Evolutionary conservation across 192 early-diverging fungal genomes (phyloP), one percentile per base, ranked within the genome.

Genomic region (Mortierella antarctica): DNA sequence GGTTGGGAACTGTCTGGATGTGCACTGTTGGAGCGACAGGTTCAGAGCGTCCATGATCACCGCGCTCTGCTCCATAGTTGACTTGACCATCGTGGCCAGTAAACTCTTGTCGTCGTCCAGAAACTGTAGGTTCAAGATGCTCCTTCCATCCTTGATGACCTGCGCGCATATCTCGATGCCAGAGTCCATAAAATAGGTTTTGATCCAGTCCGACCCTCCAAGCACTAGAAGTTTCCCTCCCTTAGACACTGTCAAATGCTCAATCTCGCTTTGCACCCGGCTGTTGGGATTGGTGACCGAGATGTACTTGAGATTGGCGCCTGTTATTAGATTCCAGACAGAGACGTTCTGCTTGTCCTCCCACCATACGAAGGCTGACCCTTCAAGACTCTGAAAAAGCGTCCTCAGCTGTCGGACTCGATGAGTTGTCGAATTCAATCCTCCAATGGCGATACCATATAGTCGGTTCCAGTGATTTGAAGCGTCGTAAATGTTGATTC

Each of bases 361-460:
- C 65, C 65, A 57, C 65, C 65, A 67, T 10, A 67, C 45, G 21
- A 67, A 67, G 6, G 23, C 18, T 8, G 65, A 53, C 3, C 65
- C 65, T 57, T 67, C 54, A 14, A 67, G 41, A 31, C 65, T 67
- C 15, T 17, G 40, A 31, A 55, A 56, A 45, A 67, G 65, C 44
- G 45, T 47, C 23, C 65, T 44, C 11, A 67, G 65, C 41, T 67
- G 65, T 40, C 20, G 18, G 7, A 21, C 8, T 12, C 65, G 65
- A 57, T 47, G 57, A 5, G 55, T 48, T 44, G 46, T 67, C 15
- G 53, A 45, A 10, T 18, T 8, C 4, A 67, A 31, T 1, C 54
- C 54, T 7, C 65, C 65, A 41, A 67, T 67, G 6, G 65, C 52
- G 20, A 67, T 67, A 7, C 54, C 65, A n/a, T 67, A 67, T n/a